Base-by-base conservation (phyloP, 2,329 filamentous ascomycete genomes). In the Aureobasidium musti region DNA sequence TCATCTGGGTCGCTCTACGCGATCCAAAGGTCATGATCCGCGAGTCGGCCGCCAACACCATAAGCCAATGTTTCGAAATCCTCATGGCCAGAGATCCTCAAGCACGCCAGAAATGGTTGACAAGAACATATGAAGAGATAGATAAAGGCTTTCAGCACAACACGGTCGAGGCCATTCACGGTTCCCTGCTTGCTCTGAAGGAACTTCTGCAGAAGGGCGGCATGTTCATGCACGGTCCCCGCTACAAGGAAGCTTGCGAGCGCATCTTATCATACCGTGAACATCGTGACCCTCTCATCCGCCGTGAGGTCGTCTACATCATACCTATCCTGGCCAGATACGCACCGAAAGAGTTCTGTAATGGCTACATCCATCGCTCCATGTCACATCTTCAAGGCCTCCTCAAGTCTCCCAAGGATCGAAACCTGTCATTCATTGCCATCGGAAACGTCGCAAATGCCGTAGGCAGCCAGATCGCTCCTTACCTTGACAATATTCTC, bases 381-480 rank as follows among this genome's bases (percentile, higher is more conserved):
- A 99, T 99, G 95, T 86, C 97, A 19, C 96, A 97, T 75, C 84
- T 99, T 5, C 94, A 96, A 68, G 88, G 91, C 37, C 92, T 98
- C 81, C 83, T 99, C 41, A 97, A 97, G 80, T 92, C 94, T 75
- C 92, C 97, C 69, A 96, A 95, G 78, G 93, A 98, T 75, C 86
- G 92, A 28, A 97, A 97, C 74, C 89, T 96, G 71, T 93, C 95
- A 2, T 99, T 99, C 74, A 85, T 97, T 57, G 95, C 95, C 17
- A 97, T 99, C 71, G 95, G 95, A 37, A 93, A 96, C 76, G 92
- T 99, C 73, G 94, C 95, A 59, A 96, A 97, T 78, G 94, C 95
- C 0, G 94, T 99, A 59, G 95, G 95, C 73, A 96, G 93, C 71
- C 90, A 92, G 63, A 98, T 99, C 76, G 91, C 91, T 3, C 93